These are phyloP conservation scores for Picea abies DNA, from an alignment of 83 land plant genomes.

Conservation along the genomic window DNA sequence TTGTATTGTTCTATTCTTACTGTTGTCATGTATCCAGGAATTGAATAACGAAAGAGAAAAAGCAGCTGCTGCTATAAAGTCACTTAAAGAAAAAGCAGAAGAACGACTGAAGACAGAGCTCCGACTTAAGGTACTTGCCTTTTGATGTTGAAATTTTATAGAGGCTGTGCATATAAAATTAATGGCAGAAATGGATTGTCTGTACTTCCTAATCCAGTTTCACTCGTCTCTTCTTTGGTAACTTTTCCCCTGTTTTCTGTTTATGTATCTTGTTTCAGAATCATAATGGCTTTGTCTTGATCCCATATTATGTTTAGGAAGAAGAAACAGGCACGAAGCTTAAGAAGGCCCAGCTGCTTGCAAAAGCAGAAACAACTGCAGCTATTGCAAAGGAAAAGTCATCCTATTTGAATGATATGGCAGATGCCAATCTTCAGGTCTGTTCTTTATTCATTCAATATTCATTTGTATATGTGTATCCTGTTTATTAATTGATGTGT, in stretches of 20 bases:
- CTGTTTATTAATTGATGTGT: not conserved
- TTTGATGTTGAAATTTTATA: not conserved
- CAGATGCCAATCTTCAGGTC: slow-evolving; percentile 86
- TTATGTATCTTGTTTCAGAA: not conserved
- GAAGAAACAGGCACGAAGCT: slow-evolving; percentile 57
- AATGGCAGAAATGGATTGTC: not conserved
- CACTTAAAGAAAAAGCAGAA: slow-evolving; percentile 68
- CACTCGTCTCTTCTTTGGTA: not conserved
- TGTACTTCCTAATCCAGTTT: not conserved
- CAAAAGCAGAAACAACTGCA: slow-evolving; percentile 82
- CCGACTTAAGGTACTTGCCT: slow-evolving; percentile 62
- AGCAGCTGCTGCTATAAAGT: slow-evolving; percentile 63
- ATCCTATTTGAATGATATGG: slow-evolving; percentile 70
- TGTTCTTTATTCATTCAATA: not conserved
- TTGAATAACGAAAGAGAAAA: slow-evolving; percentile 65
- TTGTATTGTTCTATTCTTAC: slow-evolving; percentile 2
- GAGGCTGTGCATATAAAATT: not conserved
- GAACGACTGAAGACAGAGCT: slow-evolving; percentile 62
- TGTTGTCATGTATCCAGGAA: slow-evolving; percentile 50
- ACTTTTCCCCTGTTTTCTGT: not conserved
- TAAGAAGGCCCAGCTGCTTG: slow-evolving; percentile 64
- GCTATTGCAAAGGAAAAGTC: slow-evolving; percentile 83
- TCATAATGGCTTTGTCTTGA: not conserved
- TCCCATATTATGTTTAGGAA: slow-evolving; percentile 47
- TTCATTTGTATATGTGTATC: not conserved